These are phyloP conservation scores for Penicillium pulvis DNA, from an alignment of 495 filamentous ascomycete species.

Conservation along the genomic window DNA sequence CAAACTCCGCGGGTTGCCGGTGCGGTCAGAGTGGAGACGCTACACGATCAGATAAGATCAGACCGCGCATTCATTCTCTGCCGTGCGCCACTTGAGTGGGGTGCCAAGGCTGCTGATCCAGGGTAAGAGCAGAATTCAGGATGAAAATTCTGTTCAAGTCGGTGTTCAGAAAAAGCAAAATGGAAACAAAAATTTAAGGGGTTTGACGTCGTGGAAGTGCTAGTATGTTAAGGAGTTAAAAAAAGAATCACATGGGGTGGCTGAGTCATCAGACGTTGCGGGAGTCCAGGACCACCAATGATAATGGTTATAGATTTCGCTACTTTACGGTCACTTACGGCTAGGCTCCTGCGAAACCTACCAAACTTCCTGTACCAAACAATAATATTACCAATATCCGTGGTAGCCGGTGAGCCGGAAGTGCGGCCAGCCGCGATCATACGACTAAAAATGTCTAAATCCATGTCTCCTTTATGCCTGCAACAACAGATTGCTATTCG, in stretches of 20 bases:
- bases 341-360: neutral
- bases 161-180: neutral
- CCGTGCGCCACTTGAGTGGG: slow-evolving; percentile 4
- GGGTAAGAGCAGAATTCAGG: neutral
- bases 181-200: neutral
- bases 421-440: slow-evolving; percentile 45
- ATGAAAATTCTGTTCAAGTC: neutral
- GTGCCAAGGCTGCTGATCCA: slow-evolving; percentile 14
- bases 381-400: neutral
- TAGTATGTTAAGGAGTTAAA: neutral
- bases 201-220: neutral
- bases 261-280: slow-evolving; percentile 21
- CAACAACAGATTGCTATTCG: neutral
- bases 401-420: slow-evolving; percentile 30
- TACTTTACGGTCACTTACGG: neutral
- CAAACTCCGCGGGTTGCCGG: slow-evolving; percentile 10
- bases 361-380: neutral
- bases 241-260: slow-evolving; percentile 23
- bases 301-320: slow-evolving; percentile 8
- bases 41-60: slow-evolving; percentile 36
- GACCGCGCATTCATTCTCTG: slow-evolving; percentile 12
- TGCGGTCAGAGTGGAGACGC: slow-evolving; percentile 24
- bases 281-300: slow-evolving; percentile 14
- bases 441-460: slow-evolving; percentile 30
- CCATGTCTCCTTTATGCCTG: slow-evolving; percentile 1